phyloP scores from a whole-genome alignment of 345 rosid species.

The Streptanthus diversifolius region DNA sequence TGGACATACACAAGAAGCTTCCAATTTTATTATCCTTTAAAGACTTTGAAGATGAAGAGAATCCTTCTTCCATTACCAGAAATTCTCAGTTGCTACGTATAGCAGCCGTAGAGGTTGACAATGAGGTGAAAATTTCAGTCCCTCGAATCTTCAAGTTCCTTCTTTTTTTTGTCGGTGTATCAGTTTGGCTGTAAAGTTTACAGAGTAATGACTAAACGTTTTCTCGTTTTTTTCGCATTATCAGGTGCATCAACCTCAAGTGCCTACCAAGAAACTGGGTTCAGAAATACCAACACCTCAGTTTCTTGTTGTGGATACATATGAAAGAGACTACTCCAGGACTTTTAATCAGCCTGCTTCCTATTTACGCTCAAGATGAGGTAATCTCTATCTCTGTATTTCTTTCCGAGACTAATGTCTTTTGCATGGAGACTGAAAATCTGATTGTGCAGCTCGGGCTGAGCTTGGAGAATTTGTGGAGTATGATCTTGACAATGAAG shows the following conservation, averaged over 20 bases:
- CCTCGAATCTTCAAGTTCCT: background rate
- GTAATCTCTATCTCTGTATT: conserved; percentile 31
- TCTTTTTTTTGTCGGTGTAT: background rate
- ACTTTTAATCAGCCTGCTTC: conserved; percentile 81
- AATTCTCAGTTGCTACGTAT: conserved; percentile 69
- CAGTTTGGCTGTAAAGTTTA: background rate
- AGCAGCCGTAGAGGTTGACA: conserved; percentile 45
- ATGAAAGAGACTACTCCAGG: conserved; percentile 79
- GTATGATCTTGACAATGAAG: conserved; percentile 96
- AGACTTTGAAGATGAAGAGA: conserved; percentile 92
- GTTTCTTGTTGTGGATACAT: conserved; percentile 78
- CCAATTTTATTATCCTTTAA: conserved; percentile 84
- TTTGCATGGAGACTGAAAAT: background rate
- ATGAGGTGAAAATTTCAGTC: conserved; percentile 37
- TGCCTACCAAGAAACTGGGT: conserved; percentile 62
- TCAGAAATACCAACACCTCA: conserved; percentile 93
- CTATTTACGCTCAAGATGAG: conserved; percentile 94
- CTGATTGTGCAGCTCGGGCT: conserved; percentile 65
- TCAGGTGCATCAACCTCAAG: conserved; percentile 48
- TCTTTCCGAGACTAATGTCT: background rate
- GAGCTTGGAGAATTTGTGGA: conserved; percentile 98
- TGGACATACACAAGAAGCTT: conserved; percentile 93
- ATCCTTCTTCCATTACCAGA: conserved; percentile 60
- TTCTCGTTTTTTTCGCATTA: background rate
- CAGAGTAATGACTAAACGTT: background rate